Evolutionary conservation across 2,329 filamentous ascomycete species (phyloP).

Genomic region (Cryphonectria carpinicola): DNA sequence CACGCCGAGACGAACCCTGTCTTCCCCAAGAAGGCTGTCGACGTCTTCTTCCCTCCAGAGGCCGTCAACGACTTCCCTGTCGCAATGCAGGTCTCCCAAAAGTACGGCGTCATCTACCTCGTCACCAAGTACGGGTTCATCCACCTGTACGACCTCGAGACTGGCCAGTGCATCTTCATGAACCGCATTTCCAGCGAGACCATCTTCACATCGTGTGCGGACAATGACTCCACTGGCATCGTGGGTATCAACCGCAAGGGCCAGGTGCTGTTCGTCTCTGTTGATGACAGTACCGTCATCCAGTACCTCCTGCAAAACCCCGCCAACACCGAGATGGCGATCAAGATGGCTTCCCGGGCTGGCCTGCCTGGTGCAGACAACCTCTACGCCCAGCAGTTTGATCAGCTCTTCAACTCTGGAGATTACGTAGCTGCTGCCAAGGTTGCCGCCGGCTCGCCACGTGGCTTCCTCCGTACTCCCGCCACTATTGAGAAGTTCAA

Average conservation of each 20-base stretch:
- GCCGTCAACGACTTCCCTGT: slow-evolving; percentile 97
- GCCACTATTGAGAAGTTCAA: slow-evolving; percentile 98
- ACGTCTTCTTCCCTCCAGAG: slow-evolving; percentile 96
- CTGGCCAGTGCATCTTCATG: slow-evolving; percentile 96
- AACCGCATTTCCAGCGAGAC: slow-evolving; percentile 99
- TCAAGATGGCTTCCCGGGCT: slow-evolving; percentile 93
- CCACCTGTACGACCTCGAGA: slow-evolving; percentile 97
- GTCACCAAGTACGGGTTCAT: slow-evolving; percentile 99
- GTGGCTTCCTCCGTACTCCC: slow-evolving; percentile 90
- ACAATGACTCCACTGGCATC: slow-evolving; percentile 83
- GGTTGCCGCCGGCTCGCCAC: slow-evolving; percentile 93
- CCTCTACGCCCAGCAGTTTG: slow-evolving; percentile 90
- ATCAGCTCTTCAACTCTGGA: slow-evolving; percentile 78
- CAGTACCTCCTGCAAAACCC: slow-evolving; percentile 96
- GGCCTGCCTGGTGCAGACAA: slow-evolving; percentile 93
- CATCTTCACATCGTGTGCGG: slow-evolving; percentile 91
- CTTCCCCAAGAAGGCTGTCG: slow-evolving; percentile 94
- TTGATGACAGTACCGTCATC: slow-evolving; percentile 90
- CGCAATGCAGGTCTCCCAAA: slow-evolving; percentile 93
- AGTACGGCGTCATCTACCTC: slow-evolving; percentile 95
- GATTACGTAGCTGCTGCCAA: slow-evolving; percentile 90
- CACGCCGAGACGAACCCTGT: slow-evolving; percentile 85
- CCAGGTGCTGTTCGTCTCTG: slow-evolving; percentile 90
- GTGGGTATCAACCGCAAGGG: slow-evolving; percentile 97
- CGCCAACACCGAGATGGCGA: slow-evolving; percentile 88